Evolutionary conservation across 441 rosid species (phyloP), one percentile per base, ranked within the genome.

Genomic region (Aleurites moluccanus): DNA sequence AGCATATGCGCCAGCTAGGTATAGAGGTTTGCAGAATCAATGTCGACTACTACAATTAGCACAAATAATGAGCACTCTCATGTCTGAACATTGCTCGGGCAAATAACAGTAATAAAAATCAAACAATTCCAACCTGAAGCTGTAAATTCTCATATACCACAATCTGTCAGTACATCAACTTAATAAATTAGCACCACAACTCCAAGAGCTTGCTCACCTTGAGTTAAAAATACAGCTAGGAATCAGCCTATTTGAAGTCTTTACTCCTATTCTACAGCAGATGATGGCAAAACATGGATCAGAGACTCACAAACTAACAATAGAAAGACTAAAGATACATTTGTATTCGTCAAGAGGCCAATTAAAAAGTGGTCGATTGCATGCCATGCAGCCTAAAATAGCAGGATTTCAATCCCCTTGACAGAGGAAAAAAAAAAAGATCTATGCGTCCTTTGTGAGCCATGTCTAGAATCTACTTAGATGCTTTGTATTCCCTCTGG

Each of bases 401-500:
- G 4, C 40, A 30, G 49, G 30, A 60, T 45, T 18, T 40, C 67
- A 61, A 42, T n/a, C 30, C 42, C 28, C 55, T 60, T 52, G 40
- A 57, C 2, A 20, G 8, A 64, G 4, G 5, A 21, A 40, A 15
- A 5, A n/a, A n/a, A n/a, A 6, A 52, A 11, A 4, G 49, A 25
- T 33, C 57, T 23, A 60, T 20, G 8, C 75, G 65, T 80, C 85
- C 84, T 88, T n/a, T n/a, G n/a, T 30, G 76, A 69, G 75, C 62
- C 52, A 64, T n/a, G n/a, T 66, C 59, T 64, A 55, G 33, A 72
- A 71, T 44, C 75, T 86, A 85, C 79, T 77, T 83, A 59, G 87
- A 79, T 73, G 80, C 84, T 59, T 76, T 71, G 73, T 78, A 72
- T 68, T 92, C 98, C 78, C 88, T 82, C 70, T 74, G 84, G 86